These are phyloP conservation scores for Calonectria fujianensis DNA, from an alignment of 2,329 filamentous ascomycete species.

Conservation along the genomic window DNA sequence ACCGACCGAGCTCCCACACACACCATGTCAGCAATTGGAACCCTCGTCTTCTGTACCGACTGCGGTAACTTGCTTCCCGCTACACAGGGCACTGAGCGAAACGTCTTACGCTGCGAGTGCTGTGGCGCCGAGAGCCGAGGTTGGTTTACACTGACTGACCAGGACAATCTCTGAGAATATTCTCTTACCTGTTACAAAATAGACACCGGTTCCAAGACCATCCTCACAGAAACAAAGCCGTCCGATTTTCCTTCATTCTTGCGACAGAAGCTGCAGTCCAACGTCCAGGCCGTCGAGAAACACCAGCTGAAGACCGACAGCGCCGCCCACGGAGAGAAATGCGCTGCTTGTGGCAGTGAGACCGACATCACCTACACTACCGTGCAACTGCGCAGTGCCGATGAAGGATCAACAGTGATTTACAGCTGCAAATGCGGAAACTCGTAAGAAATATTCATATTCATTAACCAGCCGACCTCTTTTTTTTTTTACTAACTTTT, in stretches of 20 bases:
- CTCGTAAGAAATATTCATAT: constrained; percentile 72
- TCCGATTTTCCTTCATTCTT: constrained; percentile 94
- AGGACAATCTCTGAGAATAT: constrained; percentile 5
- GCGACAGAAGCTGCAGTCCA: constrained; percentile 87
- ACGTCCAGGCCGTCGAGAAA: constrained; percentile 86
- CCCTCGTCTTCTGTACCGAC: constrained; percentile 92
- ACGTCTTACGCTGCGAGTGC: constrained; percentile 87
- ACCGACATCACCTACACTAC: constrained; percentile 87
- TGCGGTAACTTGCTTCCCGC: constrained; percentile 93
- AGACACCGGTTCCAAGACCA: constrained; percentile 86
- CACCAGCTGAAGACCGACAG: constrained; percentile 86
- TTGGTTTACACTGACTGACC: constrained; percentile 61
- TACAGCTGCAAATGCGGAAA: constrained; percentile 91
- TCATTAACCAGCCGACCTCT: constrained; percentile 40
- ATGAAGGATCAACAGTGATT: constrained; percentile 95
- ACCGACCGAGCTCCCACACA: constrained; percentile 32
- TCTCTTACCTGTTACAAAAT: constrained; percentile 41
- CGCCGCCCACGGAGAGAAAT: constrained; percentile 77
- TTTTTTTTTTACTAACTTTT: constrained; percentile 52
- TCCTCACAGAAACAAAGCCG: constrained; percentile 89
- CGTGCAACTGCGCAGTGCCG: constrained; percentile 91
- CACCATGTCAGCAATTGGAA: constrained; percentile 90
- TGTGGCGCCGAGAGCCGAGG: constrained; percentile 91
- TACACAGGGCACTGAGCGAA: constrained; percentile 84
- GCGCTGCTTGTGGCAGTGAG: constrained; percentile 86